phyloP scores from a whole-genome alignment of 352 stramenopile species.

The Globisporangium paroecandrum region DNA sequence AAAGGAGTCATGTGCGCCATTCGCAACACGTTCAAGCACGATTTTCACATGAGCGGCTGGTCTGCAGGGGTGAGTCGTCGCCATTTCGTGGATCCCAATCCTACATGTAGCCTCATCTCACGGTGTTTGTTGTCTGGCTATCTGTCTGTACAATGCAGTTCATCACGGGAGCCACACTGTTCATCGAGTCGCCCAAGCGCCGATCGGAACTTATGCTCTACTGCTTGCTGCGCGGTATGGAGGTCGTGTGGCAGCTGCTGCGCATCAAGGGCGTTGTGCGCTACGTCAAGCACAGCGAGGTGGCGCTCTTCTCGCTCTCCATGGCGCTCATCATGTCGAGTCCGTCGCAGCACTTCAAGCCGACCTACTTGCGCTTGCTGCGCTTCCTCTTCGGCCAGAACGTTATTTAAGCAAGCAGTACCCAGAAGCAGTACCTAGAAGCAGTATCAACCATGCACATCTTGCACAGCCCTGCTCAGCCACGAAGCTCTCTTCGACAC shows the following conservation, averaged over 20 bases:
- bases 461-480: background rate
- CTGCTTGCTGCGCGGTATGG: slow-evolving; percentile 63
- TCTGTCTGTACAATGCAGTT: slow-evolving; percentile 27
- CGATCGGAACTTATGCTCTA: slow-evolving; percentile 84
- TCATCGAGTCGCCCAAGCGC: slow-evolving; percentile 78
- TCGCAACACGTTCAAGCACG: slow-evolving; percentile 64
- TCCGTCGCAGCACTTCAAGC: slow-evolving; percentile 72
- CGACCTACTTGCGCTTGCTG: slow-evolving; percentile 71
- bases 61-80: slow-evolving; percentile 40
- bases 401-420: slow-evolving; percentile 44
- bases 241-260: slow-evolving; percentile 74
- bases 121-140: background rate
- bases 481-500: background rate
- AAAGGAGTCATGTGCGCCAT: slow-evolving; percentile 67
- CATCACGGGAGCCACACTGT: slow-evolving; percentile 49
- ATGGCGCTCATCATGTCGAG: slow-evolving; percentile 84
- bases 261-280: slow-evolving; percentile 57
- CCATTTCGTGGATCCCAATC: background rate
- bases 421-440: background rate
- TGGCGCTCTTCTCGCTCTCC: slow-evolving; percentile 76
- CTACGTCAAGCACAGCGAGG: slow-evolving; percentile 70
- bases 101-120: background rate
- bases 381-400: slow-evolving; percentile 78
- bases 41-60: slow-evolving; percentile 41
- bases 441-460: background rate